Percentiles rank a stretch among this genome's conserved stretches.
These are phyloP conservation scores for Knufia petricola DNA, from an alignment of 2,329 filamentous ascomycete genomes.

Conservation along the genomic window DNA sequence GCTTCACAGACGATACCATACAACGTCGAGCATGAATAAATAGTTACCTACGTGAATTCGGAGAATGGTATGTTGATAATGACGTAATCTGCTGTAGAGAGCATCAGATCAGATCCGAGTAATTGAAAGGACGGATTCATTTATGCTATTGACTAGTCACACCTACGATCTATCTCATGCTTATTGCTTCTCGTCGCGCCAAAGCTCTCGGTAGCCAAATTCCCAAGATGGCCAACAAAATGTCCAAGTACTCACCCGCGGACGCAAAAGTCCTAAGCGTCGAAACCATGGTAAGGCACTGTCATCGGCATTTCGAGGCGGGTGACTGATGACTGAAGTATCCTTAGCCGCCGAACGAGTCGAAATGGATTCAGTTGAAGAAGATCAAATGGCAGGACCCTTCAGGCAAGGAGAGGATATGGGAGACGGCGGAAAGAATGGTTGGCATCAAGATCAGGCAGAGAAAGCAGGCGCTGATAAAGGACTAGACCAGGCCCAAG, in stretches of 20 bases:
- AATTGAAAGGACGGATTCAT: no score
- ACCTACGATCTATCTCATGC: no score
- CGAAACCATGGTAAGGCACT: constrained; percentile 18
- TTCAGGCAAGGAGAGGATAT: constrained; percentile 32
- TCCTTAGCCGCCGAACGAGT: constrained; percentile 47
- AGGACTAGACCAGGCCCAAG: constrained; percentile 13
- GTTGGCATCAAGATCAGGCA: constrained; percentile 23
- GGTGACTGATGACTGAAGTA: constrained; percentile 50
- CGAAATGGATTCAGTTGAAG: constrained; percentile 34
- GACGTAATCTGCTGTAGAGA: no score
- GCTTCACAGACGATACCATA: no score
- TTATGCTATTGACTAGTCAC: no score
- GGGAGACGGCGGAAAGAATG: constrained; percentile 38
- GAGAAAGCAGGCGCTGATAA: background rate
- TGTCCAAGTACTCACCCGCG: constrained; percentile 18
- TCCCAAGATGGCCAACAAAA: constrained; percentile 18
- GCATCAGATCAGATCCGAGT: no score
- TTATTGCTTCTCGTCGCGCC: no score
- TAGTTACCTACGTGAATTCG: no score
- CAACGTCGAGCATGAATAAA: no score
- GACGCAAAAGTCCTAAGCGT: constrained; percentile 18
- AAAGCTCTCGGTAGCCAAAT: no score
- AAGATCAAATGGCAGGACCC: constrained; percentile 37
- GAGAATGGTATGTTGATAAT: no score
- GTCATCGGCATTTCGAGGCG: background rate